Base-by-base conservation (phyloP, 2,329 filamentous ascomycete genomes). In the Colletotrichum lentis region DNA sequence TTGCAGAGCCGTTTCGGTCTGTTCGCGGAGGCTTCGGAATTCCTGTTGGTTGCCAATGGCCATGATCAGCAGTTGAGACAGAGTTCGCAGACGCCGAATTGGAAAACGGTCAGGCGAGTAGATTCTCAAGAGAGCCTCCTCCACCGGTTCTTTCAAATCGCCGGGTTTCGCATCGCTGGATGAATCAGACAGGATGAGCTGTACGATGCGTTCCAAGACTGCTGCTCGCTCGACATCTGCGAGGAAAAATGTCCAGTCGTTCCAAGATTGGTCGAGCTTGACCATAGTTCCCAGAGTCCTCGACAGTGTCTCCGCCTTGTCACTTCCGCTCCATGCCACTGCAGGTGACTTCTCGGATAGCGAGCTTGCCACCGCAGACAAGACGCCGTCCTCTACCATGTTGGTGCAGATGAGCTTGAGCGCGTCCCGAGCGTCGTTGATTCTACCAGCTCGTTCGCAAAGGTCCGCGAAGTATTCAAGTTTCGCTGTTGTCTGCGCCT, bases 381-480 rank as follows among this genome's bases (percentile, higher is more conserved):
- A 77, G 1, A 84, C 80, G 2, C 87, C 88, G 46, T 86, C 83
- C 31, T 86, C 84, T 5, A 91, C 81, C 72, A 91, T 82, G 61
- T 84, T 84, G 18, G 85, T 83, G 64, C 90, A 85, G n/a, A 92
- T 86, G 18, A 85, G 83, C 57, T 84, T 80, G 7, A 91, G 82
- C 1, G 87, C 85, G 39, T 84, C 81, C 12, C 87, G 81, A 0
- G 90, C 86, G 69, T 90, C 86, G 3, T 86, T 84, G 20, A 79
- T 78, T 53, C 85, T 82, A 5, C 86, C 85, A 16, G 81, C 77
- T 1, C 80, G 76, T 71, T 84, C 86, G 71, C 86, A 88, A 1
- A 88, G 73, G 46, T 91, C 88, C 2, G 86, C 90, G 72, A 91
- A 84, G 12, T 87, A 82, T 74, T 93, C 91, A 46, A 92, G 80